Percentiles rank a stretch among this genome's conserved stretches.
Evolutionary conservation across 2,329 filamentous ascomycete genomes (phyloP).

Genomic region (Didymellaceae sp.): DNA sequence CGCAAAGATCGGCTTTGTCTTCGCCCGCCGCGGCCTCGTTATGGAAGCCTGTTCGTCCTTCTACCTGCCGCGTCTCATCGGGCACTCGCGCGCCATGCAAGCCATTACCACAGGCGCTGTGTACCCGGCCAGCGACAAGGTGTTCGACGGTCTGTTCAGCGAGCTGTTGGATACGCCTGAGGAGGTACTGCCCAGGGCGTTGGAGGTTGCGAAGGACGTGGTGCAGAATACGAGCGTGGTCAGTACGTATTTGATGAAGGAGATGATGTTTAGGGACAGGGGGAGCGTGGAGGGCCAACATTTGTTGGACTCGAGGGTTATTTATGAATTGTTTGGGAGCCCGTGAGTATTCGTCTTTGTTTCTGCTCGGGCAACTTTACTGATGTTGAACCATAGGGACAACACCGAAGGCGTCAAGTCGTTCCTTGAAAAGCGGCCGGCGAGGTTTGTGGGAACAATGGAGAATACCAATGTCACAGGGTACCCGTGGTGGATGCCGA

Average conservation of each 20-base stretch:
- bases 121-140: constrained; percentile 57
- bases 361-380: constrained; percentile 1
- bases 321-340: constrained; percentile 65
- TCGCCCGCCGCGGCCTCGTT: constrained; percentile 71
- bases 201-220: constrained; percentile 71
- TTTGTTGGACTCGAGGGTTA: constrained; percentile 70
- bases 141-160: constrained; percentile 69
- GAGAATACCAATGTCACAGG: constrained; percentile 64
- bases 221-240: constrained; percentile 70
- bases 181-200: constrained; percentile 67
- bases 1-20: constrained; percentile 77
- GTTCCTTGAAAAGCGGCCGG: constrained; percentile 73
- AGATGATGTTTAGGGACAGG: constrained; percentile 70
- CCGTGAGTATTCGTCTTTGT: constrained; percentile 31
- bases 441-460: constrained; percentile 67
- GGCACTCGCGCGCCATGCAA: constrained; percentile 67
- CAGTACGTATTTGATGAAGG: constrained; percentile 70
- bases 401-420: constrained; percentile 70
- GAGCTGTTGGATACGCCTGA: constrained; percentile 66
- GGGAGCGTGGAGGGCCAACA: constrained; percentile 71
- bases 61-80: constrained; percentile 74
- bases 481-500: constrained; percentile 73
- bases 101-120: constrained; percentile 71
- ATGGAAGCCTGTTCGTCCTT: constrained; percentile 76
- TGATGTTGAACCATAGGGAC: constrained; percentile 56